Evolutionary conservation across 805 yeast species (phyloP), one percentile per base, ranked within the genome.

Genomic region (Candida taoyuanica): DNA sequence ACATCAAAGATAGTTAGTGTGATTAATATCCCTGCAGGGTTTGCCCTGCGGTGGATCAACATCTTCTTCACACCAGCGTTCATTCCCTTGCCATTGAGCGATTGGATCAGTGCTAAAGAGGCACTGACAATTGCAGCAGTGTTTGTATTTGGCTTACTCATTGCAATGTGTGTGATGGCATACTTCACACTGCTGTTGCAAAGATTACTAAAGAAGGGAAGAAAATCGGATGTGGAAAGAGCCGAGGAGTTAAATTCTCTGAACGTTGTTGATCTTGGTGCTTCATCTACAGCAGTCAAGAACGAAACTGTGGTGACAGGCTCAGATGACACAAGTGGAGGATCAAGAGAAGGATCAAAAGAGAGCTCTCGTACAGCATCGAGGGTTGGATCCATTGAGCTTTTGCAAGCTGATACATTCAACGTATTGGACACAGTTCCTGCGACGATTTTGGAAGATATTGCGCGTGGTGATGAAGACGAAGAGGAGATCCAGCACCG

Each of bases 41-140:
- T 82, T 56, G 67, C 81, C 2, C 65, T 84, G 34, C 68, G 81
- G 39, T 84, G 93, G 91, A 85, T 85, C 60, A 82, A 81, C 55
- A 71, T 81, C 5, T 82, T 79, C 53, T 85, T 84, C 65, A 77
- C 85, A 1, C 91, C 93, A 1, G 78, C 88, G 0, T 84, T 85
- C 53, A 75, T 84, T 26, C 73, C 80, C 0, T 67, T 84, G 24
- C 91, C 91, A 0, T 65, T 83, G 37, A 73, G 85, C 11, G 71
- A 73, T n/a, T 72, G 73, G 43, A 78, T 85, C 33, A 65, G 79
- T 14, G 79, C 78, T 30, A 72, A 70, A 17, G 91, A 84, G 48
- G 85, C 85, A 9, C 65, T 81, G 48, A 78, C 78, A 36, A 84
- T 84, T 26, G 85, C 84, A 1, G 91, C 79, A 0, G 84, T 83